Base-by-base conservation (phyloP, 2,329 filamentous ascomycete species). In the Fusarium virguliforme region DNA sequence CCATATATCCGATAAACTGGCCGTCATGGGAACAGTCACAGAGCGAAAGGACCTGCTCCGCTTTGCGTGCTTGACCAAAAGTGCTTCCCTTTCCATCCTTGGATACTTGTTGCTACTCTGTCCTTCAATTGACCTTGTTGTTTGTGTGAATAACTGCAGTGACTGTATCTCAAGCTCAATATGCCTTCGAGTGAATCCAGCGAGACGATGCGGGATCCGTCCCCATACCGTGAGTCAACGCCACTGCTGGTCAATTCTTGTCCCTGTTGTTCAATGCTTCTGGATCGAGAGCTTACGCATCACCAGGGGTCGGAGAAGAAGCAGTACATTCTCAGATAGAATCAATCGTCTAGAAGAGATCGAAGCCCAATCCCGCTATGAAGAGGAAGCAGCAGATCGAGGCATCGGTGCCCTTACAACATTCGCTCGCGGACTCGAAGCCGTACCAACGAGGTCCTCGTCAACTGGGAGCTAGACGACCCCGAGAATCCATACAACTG, bases 401-500 rank as follows among this genome's bases (percentile, higher is more conserved):
- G 72, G 78, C 56, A 64, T 81, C 58, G 76, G 77, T 12, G 72
- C 78, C 54, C 67, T 83, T 65, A 81, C 60, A 71, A 79, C 63
- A 79, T 81, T 34, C 77, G 76, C 35, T 81, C 80, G 6, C 72
- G 77, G 30, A 81, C 79, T 10, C 68, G 75, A 46, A 81, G 77
- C 37, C 74, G 77, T 48, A 76, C 76, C 5, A 73, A 77, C 46
- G 76, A 81, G 48, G 74, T 77, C 3, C 73, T 85, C 41, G 78
- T 87, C 67, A 79, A 81, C 2, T 88, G 86, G 85, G 81, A 83
- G 4, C 70, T 79, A 4, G 75, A 85, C 38, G 86, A 88, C 68
- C 78, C 81, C 1, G 85, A 87, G 66, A 87, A 88, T 64, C 86
- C 86, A 3, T 83, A 87, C 74, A 87, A 88, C 75, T 88, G 85